A percentile compares a stretch with the other conserved stretches of the same genome.
Evolutionary conservation across 2,329 filamentous ascomycete genomes (phyloP).

Genomic region (Talaromyces sp.): DNA sequence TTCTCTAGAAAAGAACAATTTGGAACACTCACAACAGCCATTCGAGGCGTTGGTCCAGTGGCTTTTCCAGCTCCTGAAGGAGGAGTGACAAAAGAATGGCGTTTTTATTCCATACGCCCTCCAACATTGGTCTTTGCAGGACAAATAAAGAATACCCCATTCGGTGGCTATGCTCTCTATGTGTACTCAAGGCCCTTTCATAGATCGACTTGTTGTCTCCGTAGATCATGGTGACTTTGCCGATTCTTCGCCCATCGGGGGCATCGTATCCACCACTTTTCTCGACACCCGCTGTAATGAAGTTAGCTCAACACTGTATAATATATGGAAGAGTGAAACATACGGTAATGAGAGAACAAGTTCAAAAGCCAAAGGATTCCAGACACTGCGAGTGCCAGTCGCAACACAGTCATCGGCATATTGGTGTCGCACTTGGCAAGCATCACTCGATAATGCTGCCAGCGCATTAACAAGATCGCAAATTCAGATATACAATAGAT

Average conservation of each 20-base stretch:
- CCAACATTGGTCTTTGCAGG: conserved; percentile 24
- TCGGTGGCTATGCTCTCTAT: conserved; percentile 26
- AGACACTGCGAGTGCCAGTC: neutral
- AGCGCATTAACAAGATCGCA: neutral
- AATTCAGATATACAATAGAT: neutral
- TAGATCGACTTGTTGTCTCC: conserved; percentile 24
- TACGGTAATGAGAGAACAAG: neutral
- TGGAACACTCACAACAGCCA: conserved; percentile 25
- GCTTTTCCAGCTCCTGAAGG: conserved; percentile 27
- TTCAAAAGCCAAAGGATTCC: neutral
- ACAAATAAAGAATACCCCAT: conserved; percentile 32
- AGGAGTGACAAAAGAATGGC: conserved; percentile 25
- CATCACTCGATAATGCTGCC: neutral
- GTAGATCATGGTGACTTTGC: conserved; percentile 29
- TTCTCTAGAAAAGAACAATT: neutral
- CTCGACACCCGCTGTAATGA: neutral
- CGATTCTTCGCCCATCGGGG: conserved; percentile 11
- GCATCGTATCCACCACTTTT: neutral
- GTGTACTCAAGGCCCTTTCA: conserved; percentile 29
- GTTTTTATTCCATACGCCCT: conserved; percentile 32
- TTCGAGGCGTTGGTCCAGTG: conserved; percentile 23
- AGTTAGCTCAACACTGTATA: neutral
- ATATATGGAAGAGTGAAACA: neutral
- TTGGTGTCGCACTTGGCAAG: neutral
- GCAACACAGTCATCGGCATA: neutral